Evolutionary conservation across 805 yeast genomes (phyloP).

Genomic region (Candida verbasci): DNA sequence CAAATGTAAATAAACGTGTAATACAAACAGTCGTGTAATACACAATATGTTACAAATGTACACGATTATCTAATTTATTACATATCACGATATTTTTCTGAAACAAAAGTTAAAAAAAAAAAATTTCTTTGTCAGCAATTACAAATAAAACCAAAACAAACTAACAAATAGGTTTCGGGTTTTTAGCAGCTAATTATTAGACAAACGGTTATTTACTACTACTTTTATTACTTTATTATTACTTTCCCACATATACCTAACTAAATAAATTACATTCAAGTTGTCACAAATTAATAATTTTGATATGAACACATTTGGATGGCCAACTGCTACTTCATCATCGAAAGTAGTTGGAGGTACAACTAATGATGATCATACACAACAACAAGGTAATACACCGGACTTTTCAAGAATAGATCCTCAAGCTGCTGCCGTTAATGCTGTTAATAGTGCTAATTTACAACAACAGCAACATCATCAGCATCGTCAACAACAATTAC

Average conservation of each 20-base stretch:
- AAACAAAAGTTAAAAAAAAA: too few relatives aligned
- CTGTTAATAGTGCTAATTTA: constrained; percentile 5
- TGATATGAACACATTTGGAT: constrained; percentile 4
- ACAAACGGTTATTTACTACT: too few relatives aligned
- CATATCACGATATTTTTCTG: too few relatives aligned
- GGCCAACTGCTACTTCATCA: constrained; percentile 1
- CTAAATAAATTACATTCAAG: neutral
- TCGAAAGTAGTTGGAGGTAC: constrained; percentile 2
- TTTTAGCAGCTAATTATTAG: neutral
- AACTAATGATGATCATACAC: constrained; percentile 1
- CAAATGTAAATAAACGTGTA: too few relatives aligned
- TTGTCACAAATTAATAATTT: neutral
- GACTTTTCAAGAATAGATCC: constrained; percentile 22
- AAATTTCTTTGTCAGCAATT: constrained; percentile 8
- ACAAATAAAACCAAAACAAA: constrained; percentile 5
- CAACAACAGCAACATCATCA: constrained; percentile 6
- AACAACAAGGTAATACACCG: constrained; percentile 7
- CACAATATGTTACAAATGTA: too few relatives aligned
- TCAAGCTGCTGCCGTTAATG: constrained; percentile 20
- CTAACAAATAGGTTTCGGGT: neutral
- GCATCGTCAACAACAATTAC: constrained; percentile 9
- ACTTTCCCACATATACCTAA: too few relatives aligned
- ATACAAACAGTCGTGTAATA: too few relatives aligned
- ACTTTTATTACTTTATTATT: too few relatives aligned
- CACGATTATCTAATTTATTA: too few relatives aligned